Percentiles rank a stretch among this genome's conserved stretches.
phyloP scores from a whole-genome alignment of 768 basidiomycete genomes.

The Leccinum arenicola region DNA sequence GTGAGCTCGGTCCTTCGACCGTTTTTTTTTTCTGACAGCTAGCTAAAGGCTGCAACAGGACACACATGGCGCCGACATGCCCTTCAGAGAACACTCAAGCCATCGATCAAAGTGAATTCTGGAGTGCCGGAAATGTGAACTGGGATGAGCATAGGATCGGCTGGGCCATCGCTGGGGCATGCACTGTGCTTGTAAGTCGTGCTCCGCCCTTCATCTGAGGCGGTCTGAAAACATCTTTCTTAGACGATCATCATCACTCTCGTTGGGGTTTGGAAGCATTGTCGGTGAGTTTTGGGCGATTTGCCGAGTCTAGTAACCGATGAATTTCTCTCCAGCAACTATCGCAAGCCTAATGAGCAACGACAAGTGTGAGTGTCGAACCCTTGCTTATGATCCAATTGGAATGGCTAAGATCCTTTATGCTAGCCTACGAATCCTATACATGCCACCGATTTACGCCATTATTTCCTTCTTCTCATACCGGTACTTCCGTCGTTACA shows the following conservation, averaged over 20 bases:
- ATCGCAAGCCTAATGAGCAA: constrained; percentile 68
- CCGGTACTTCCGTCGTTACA: constrained; percentile 78
- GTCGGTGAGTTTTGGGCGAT: constrained; percentile 45
- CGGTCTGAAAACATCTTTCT: neutral
- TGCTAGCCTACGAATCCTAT: constrained; percentile 68
- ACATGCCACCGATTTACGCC: constrained; percentile 82
- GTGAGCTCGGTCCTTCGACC: neutral
- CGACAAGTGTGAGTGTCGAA: constrained; percentile 64
- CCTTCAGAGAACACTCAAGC: constrained; percentile 47
- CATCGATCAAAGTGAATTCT: constrained; percentile 62
- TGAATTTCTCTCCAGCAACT: constrained; percentile 47
- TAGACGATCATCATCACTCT: constrained; percentile 62
- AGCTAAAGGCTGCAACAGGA: neutral
- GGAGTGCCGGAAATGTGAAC: constrained; percentile 50
- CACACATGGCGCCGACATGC: constrained; percentile 37
- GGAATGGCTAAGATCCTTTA: neutral
- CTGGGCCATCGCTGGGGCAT: constrained; percentile 69
- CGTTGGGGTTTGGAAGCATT: constrained; percentile 56
- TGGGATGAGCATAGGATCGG: constrained; percentile 69
- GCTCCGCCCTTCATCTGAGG: neutral
- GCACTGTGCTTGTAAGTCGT: constrained; percentile 49
- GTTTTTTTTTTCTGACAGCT: neutral
- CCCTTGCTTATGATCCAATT: neutral
- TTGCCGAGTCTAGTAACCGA: neutral
- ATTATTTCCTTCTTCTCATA: constrained; percentile 85